Conservation (phyloP, 768 basidiomycete genomes). For the Boletus sp. region DNA sequence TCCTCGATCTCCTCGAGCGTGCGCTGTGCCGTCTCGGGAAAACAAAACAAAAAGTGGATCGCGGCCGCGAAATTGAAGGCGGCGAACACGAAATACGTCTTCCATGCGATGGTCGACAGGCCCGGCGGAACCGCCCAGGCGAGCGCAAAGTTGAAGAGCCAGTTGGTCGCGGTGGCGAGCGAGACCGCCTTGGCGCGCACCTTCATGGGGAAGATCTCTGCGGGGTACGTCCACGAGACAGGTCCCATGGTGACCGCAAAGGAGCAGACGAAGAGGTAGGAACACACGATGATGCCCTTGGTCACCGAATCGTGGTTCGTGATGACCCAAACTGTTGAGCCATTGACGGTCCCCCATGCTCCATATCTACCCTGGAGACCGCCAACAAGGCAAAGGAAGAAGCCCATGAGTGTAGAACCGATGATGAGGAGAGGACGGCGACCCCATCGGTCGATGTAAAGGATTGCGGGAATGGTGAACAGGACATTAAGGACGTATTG, state of each 20-base stretch:
- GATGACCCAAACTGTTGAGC: conserved; percentile 59
- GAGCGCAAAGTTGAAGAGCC: conserved; percentile 72
- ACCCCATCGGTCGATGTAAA: conserved; percentile 78
- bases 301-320: conserved; percentile 52
- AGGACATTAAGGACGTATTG: conserved; percentile 47
- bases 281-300: conserved; percentile 72
- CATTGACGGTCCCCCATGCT: conserved; percentile 52
- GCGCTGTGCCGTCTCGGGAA: conserved; percentile 72
- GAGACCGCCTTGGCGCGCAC: conserved; percentile 63
- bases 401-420: conserved; percentile 68
- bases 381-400: conserved; percentile 77
- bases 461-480: conserved; percentile 45
- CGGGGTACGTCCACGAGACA: conserved; percentile 72
- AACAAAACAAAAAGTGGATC: conserved; percentile 75
- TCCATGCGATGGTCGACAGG: conserved; percentile 65
- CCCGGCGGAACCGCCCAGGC: conserved; percentile 76
- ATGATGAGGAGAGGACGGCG: conserved; percentile 71
- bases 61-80: conserved; percentile 73
- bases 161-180: conserved; percentile 45
- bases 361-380: conserved; percentile 70
- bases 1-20: conserved; percentile 80
- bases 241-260: conserved; percentile 80
- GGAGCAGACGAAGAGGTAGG: conserved; percentile 73
- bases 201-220: conserved; percentile 67
- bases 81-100: conserved; percentile 77